A percentile compares a stretch with the other conserved stretches of the same genome.
phyloP scores from a whole-genome alignment of 345 rosid species.

The Populus simonii region DNA sequence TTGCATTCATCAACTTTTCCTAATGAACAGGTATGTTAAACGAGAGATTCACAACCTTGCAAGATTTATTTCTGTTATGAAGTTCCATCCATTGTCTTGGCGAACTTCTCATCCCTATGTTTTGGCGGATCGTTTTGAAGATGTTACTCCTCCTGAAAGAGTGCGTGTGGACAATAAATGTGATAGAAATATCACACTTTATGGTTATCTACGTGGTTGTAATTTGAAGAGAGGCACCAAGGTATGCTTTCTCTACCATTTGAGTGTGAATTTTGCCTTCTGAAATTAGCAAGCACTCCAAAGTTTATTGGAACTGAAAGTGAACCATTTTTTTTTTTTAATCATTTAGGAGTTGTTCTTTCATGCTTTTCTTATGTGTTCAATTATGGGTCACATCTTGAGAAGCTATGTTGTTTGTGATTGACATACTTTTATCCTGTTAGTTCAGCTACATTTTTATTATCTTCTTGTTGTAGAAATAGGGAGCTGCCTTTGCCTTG shows the following conservation, averaged over 20 bases:
- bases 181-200: conserved; percentile 77
- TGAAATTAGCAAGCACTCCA: neutral
- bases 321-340: neutral
- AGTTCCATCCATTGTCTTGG: conserved; percentile 76
- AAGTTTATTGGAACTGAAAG: neutral
- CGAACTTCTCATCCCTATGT: conserved; percentile 89
- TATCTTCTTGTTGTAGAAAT: neutral
- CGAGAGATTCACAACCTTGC: conserved; percentile 89
- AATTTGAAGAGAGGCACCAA: conserved; percentile 83
- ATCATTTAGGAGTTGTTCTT: neutral
- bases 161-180: conserved; percentile 67
- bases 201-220: conserved; percentile 94
- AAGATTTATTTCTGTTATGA: conserved; percentile 74
- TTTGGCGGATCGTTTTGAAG: conserved; percentile 89
- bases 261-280: neutral
- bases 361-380: neutral
- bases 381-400: neutral
- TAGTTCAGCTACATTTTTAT: neutral
- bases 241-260: conserved; percentile 36
- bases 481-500: neutral
- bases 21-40: conserved; percentile 58
- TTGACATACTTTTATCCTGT: neutral
- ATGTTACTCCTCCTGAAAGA: conserved; percentile 84
- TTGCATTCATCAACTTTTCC: neutral
- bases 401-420: neutral